phyloP scores from a whole-genome alignment of 306 rosid species.

The Dicorynia guianensis region DNA sequence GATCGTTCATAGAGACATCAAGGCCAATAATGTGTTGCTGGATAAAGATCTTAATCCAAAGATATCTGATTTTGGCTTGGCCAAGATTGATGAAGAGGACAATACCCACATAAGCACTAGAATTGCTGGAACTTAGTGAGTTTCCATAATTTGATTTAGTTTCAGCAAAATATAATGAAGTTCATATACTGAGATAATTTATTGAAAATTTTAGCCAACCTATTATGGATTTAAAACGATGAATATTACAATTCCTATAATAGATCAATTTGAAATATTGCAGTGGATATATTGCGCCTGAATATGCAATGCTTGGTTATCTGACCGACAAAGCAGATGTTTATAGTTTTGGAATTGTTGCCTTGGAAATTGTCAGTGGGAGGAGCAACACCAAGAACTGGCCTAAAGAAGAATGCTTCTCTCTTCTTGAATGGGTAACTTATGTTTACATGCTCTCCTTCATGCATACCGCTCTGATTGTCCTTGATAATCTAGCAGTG shows the following conservation, averaged over 20 bases:
- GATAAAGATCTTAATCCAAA: constrained; percentile 64
- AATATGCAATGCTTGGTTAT: constrained; percentile 79
- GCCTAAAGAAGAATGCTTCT: constrained; percentile 54
- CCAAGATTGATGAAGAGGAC: constrained; percentile 68
- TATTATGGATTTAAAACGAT: neutral
- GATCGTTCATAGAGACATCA: constrained; percentile 78
- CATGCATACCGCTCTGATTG: neutral
- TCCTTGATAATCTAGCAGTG: neutral
- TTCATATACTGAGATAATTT: too few species aligned
- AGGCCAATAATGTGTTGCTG: constrained; percentile 61
- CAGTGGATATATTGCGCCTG: constrained; percentile 70
- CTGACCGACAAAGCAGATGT: constrained; percentile 82
- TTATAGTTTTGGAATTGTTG: constrained; percentile 80
- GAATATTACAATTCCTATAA: neutral
- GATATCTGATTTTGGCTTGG: constrained; percentile 81
- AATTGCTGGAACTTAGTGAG: constrained; percentile 74
- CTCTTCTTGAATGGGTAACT: constrained; percentile 67
- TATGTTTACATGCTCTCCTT: neutral
- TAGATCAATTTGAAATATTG: constrained; percentile 21
- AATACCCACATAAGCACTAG: constrained; percentile 63
- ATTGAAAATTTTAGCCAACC: neutral
- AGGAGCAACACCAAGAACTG: constrained; percentile 59
- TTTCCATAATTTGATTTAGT: neutral
- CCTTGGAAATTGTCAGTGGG: constrained; percentile 74
- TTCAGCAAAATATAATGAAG: too few species aligned